These are phyloP conservation scores for Amanita rimosa DNA, from an alignment of 768 basidiomycete genomes.

Conservation along the genomic window DNA sequence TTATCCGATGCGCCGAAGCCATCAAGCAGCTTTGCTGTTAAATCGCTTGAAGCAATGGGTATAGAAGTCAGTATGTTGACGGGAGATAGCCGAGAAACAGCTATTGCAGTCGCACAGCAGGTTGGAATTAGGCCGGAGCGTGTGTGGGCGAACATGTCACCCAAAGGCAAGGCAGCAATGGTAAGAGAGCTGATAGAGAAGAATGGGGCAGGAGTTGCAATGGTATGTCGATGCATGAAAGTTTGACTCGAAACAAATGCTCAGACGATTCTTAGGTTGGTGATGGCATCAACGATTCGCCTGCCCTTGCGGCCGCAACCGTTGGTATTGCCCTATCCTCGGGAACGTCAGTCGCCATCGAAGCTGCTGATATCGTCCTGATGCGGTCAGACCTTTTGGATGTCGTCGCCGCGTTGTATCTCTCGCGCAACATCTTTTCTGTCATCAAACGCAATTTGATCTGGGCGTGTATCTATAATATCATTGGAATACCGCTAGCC, in stretches of 20 bases:
- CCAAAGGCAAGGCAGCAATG: constrained; percentile 87
- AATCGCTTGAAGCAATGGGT: constrained; percentile 77
- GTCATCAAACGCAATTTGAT: constrained; percentile 89
- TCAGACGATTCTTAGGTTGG: constrained; percentile 54
- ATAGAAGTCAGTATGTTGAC: constrained; percentile 92
- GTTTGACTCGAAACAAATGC: background rate
- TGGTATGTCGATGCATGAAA: constrained; percentile 43
- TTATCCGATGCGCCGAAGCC: constrained; percentile 82
- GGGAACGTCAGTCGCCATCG: constrained; percentile 94
- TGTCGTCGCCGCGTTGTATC: constrained; percentile 91
- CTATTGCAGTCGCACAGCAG: constrained; percentile 78
- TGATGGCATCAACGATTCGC: constrained; percentile 98
- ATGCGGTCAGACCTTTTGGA: constrained; percentile 96
- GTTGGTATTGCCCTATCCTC: constrained; percentile 95
- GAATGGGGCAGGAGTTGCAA: constrained; percentile 68
- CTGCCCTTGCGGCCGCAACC: constrained; percentile 90
- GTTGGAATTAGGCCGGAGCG: constrained; percentile 77
- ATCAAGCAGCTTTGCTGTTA: constrained; percentile 75
- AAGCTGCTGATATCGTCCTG: constrained; percentile 96
- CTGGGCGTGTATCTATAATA: constrained; percentile 94
- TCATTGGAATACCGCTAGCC: constrained; percentile 90
- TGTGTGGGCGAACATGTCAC: constrained; percentile 90
- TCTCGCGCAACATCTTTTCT: constrained; percentile 78
- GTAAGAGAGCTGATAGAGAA: constrained; percentile 72
- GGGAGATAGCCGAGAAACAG: constrained; percentile 81